Base-by-base conservation (phyloP, 805 yeast genomes). In the Candida palmyrensis region DNA sequence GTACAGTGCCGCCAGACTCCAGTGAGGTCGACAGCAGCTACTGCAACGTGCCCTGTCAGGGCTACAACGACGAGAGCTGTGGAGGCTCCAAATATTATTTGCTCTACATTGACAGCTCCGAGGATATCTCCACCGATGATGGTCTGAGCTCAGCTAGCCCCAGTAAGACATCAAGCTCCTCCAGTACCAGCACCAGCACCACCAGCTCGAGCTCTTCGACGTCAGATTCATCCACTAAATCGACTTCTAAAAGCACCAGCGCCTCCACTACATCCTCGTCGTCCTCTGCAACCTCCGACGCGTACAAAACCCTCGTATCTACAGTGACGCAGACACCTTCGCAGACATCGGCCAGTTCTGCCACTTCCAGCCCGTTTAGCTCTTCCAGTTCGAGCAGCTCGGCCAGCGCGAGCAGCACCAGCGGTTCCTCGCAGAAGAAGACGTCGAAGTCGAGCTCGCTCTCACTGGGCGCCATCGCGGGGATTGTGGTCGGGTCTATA, bases 401-500 rank as follows among this genome's bases (percentile, higher is more conserved):
- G 14, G 25, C 46, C 2, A 31, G 47, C 16, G 26, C 43, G n/a
- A n/a, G n/a, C n/a, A n/a, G n/a, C n/a, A n/a, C n/a, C n/a, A n/a
- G n/a, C n/a, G n/a, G n/a, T n/a, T n/a, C n/a, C n/a, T n/a, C n/a
- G n/a, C n/a, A n/a, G n/a, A n/a, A n/a, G n/a, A n/a, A n/a, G n/a
- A n/a, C n/a, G n/a, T n/a, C n/a, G n/a, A n/a, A 7, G 11, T 13
- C 3, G 6, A 12, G 1, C 11, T 25, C 19, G 8, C 37, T 62
- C n/a, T 56, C 66, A 2, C 55, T 57, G 3, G 71, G 71, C 9
- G 59, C 57, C 17, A 64, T 66, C 30, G 71, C 62, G 3, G 72
- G 72, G 7, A 59, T 58, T 2, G 69, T 62, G 2, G 57, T 66
- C n/a, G 72, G 71, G 4, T 45, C 62, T 5, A 44, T 64, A 4